These are phyloP conservation scores for Actinomortierella ambigua DNA, from an alignment of 371 early-diverging fungal genomes.

Conservation along the genomic window DNA sequence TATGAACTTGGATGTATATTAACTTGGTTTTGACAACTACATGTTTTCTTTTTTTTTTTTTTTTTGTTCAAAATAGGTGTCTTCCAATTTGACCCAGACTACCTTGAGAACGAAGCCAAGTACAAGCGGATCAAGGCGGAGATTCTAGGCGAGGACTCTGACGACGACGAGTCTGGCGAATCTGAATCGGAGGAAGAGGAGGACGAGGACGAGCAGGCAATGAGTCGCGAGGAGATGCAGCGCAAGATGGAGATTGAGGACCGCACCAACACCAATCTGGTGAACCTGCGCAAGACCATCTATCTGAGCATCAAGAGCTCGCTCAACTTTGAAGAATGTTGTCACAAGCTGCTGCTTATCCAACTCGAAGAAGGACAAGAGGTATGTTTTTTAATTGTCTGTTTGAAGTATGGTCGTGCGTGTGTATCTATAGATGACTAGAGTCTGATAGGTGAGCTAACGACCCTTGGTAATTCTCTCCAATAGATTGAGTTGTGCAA, in stretches of 20 bases:
- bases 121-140: conserved; percentile 84
- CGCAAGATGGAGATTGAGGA: conserved; percentile 81
- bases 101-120: conserved; percentile 80
- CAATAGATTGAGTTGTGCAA: conserved; percentile 83
- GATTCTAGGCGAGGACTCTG: conserved; percentile 86
- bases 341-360: conserved; percentile 92
- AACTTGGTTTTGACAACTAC: background rate
- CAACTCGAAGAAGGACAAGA: conserved; percentile 85
- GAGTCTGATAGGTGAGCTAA: too few relatives aligned
- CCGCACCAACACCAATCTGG: conserved; percentile 86
- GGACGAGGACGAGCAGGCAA: conserved; percentile 61
- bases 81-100: conserved; percentile 87
- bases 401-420: background rate
- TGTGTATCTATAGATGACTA: background rate
- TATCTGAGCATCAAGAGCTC: conserved; percentile 97
- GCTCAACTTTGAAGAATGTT: conserved; percentile 94
- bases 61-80: conserved; percentile 48
- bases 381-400: conserved; percentile 39
- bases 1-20: too few relatives aligned
- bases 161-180: conserved; percentile 55
- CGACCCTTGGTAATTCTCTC: too few relatives aligned
- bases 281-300: conserved; percentile 90
- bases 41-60: too few relatives aligned
- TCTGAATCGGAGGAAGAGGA: conserved; percentile 52
- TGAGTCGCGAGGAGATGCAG: conserved; percentile 21